Percentiles rank a stretch among this genome's conserved stretches.
Conservation (phyloP, 768 basidiomycete species). For the Naematelia aurantialba region DNA sequence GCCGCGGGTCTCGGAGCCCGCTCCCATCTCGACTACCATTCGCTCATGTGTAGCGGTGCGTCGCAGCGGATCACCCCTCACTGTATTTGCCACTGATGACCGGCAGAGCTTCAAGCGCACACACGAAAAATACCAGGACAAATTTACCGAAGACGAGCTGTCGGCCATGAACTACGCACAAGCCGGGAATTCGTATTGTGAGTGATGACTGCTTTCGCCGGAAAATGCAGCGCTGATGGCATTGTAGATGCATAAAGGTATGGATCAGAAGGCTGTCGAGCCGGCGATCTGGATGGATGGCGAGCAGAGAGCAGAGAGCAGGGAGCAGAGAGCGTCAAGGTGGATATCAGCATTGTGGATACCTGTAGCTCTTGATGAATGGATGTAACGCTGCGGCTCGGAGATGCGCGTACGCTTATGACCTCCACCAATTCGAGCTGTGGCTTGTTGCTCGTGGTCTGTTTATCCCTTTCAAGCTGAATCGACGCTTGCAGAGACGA, state of each 20-base stretch:
- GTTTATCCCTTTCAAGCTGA: no score
- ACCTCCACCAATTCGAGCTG: no score
- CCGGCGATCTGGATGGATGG: background rate
- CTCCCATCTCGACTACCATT: constrained; percentile 85
- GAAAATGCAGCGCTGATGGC: background rate
- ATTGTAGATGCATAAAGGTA: no score
- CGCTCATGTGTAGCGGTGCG: constrained; percentile 60
- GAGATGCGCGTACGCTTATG: no score
- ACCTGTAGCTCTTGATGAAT: background rate
- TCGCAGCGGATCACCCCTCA: constrained; percentile 9
- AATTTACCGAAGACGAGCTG: constrained; percentile 84
- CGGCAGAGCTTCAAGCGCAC: constrained; percentile 51
- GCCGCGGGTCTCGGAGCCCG: constrained; percentile 81
- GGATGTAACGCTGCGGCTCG: background rate
- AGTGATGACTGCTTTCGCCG: constrained; percentile 11
- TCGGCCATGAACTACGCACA: constrained; percentile 82
- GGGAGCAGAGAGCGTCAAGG: background rate
- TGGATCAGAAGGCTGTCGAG: no score
- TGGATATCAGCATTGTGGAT: background rate
- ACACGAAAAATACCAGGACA: constrained; percentile 73
- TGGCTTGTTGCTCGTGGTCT: no score
- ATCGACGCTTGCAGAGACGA: no score
- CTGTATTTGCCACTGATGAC: constrained; percentile 34
- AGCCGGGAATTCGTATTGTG: constrained; percentile 66
- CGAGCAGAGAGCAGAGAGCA: background rate